Base-by-base conservation (phyloP, 2,329 filamentous ascomycete species). In the Salinomyces thailandicus region DNA sequence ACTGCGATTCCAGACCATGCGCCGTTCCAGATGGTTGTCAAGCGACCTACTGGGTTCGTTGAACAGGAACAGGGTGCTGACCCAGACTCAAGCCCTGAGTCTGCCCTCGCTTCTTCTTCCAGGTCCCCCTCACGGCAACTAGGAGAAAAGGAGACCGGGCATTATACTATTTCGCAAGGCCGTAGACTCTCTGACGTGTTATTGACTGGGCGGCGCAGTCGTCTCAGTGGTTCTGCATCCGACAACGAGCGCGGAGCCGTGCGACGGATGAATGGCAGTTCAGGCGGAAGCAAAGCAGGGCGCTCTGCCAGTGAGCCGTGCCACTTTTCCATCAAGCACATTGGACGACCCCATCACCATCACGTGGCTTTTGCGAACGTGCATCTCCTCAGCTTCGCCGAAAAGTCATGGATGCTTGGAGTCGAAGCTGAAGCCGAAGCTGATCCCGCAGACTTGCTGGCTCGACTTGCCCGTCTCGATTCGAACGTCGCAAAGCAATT, bases 321-420 rank as follows among this genome's bases (percentile, higher is more conserved):
- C 22, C 24, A 39, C 12, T 52, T 54, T 35, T 34, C 35, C 20
- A 47, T 47, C 18, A 52, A 54, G 31, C 41, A 39, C 15, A 35
- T 52, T 9, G 43, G 44, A 7, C 20, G 35, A 13, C 42, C 48
- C 8, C 41, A 48, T 18, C 43, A 47, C 33, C 37, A 38, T 1
- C 38, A 47, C 27, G 44, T 57, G 2, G 47, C 48, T 5, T 33
- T 36, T 15, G 39, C 48, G n/a, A 39, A 55, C 18, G 54, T 57
- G 3, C 52, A 55, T 36, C 38, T 38, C 6, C 43, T 55, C 15
- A 43, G 41, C 20, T 41, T 44, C 13, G 35, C 36, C 1, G 52
- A 57, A 13, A 53, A 57, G 36, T 31, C 35, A 4, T 39, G 38
- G 22, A 40, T 58, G 37, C 43, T 58, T 11, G 45, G 46, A 7